Evolutionary conservation across 169 alveolate genomes (phyloP).

Genomic region (Neospora caninum): DNA sequence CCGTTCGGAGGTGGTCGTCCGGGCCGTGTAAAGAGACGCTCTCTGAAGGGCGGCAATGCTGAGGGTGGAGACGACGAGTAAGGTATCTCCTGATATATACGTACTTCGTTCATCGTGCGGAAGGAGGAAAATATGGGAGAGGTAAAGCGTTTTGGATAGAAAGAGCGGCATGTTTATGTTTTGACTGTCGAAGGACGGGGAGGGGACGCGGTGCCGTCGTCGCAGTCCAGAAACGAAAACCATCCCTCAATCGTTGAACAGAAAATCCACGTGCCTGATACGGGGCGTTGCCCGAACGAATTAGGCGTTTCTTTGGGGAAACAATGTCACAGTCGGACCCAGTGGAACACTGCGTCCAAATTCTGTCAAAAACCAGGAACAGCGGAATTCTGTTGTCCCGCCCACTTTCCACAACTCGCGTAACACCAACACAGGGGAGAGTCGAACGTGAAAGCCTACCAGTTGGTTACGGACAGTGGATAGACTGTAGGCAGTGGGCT

Average conservation of each 20-base stretch:
- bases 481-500: no score
- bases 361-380: neutral
- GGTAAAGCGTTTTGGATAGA: no score
- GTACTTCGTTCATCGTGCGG: neutral
- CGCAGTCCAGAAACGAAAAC: no score
- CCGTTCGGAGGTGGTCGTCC: slow-evolving; percentile 97
- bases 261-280: no score
- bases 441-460: no score
- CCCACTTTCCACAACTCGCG: no score
- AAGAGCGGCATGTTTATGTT: no score
- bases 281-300: neutral
- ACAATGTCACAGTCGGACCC: neutral
- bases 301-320: neutral
- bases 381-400: neutral
- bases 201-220: no score
- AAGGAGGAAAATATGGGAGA: neutral
- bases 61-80: slow-evolving; percentile 69
- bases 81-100: neutral
- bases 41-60: slow-evolving; percentile 50
- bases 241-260: no score
- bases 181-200: no score
- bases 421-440: no score
- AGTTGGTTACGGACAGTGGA: no score
- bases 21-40: slow-evolving; percentile 96
- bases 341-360: neutral